Base-by-base conservation (phyloP, 306 rosid species). In the Ceratonia siliqua region DNA sequence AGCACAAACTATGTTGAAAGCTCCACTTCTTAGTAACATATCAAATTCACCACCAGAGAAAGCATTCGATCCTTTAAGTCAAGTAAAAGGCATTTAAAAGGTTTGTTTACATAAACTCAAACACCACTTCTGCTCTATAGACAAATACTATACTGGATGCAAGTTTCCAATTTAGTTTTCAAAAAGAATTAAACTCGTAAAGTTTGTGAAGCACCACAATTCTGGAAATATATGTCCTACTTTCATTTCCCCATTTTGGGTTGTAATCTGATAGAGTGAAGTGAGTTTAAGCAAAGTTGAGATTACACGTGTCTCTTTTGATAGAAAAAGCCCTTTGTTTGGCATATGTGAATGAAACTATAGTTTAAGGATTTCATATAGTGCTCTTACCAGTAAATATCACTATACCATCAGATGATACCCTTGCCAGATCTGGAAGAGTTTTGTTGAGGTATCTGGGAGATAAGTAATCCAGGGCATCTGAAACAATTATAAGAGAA, bases 391-490 rank as follows among this genome's bases (percentile, higher is more conserved):
- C 91, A 49, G 88, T 68, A 63, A 87, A 87, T 73, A 87, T 77
- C 58, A 79, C 89, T 62, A 87, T 27, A 15, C 94, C 91, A 49
- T 83, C 89, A 50, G 74, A 9, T 25, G 94, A 85, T 14, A 87
- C 88, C 79, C 94, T 85, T 49, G 86, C 86, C 38, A 84, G 75
- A 80, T 86, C 89, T 4, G 89, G 87, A 45, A 89, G 86, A 64
- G 93, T 84, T 62, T 79, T 89, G 87, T 89, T 89, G 74, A 89
- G 89, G 79, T 89, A 86, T 56, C 79, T 79, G 21, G 87, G 89
- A 28, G 91, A 84, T 42, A 89, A 76, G 77, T 80, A 86, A 82
- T 89, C 93, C 63, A 89, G 78, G 4, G 91, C 80, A 76, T 89
- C 91, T 2, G 87, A 89, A 62, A 89, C 86, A 62, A 89, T 79